These are phyloP conservation scores for Penicillium dipodomyicola DNA, from an alignment of 495 filamentous ascomycete species.

Conservation along the genomic window DNA sequence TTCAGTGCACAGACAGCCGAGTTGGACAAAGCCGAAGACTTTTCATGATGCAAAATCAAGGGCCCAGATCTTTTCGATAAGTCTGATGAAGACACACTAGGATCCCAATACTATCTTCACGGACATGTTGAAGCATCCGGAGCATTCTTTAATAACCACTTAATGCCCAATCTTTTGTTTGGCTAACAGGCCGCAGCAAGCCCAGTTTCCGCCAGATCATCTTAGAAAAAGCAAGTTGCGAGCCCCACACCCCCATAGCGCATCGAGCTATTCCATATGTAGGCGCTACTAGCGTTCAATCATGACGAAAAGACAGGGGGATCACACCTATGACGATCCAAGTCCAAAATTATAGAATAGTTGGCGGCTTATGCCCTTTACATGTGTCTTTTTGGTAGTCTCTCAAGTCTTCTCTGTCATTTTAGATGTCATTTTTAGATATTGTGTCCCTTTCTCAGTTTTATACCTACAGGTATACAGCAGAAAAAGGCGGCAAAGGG, in stretches of 20 bases:
- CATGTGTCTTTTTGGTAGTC: too few relatives aligned
- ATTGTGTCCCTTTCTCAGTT: too few relatives aligned
- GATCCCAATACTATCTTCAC: not conserved
- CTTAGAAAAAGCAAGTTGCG: constrained; percentile 5
- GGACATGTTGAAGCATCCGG: not conserved
- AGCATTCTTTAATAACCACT: not conserved
- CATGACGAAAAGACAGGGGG: not conserved
- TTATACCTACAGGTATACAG: too few relatives aligned
- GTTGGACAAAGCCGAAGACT: constrained; percentile 44
- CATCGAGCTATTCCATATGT: constrained; percentile 7
- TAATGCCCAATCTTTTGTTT: not conserved
- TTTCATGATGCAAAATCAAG: constrained; percentile 39
- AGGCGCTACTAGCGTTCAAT: constrained; percentile 4
- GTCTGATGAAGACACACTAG: not conserved
- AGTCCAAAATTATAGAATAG: not conserved
- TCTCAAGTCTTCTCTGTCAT: too few relatives aligned
- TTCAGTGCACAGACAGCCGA: constrained; percentile 34
- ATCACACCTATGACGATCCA: constrained; percentile 8
- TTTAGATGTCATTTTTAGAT: too few relatives aligned
- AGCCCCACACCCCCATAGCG: constrained; percentile 5
- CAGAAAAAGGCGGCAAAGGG: too few relatives aligned
- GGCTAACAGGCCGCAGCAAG: not conserved
- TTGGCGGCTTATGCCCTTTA: too few relatives aligned
- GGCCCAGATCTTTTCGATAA: not conserved
- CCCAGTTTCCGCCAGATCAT: constrained; percentile 9